Conservation (phyloP, 2,329 filamentous ascomycete genomes). For the Seiridium cupressi region DNA sequence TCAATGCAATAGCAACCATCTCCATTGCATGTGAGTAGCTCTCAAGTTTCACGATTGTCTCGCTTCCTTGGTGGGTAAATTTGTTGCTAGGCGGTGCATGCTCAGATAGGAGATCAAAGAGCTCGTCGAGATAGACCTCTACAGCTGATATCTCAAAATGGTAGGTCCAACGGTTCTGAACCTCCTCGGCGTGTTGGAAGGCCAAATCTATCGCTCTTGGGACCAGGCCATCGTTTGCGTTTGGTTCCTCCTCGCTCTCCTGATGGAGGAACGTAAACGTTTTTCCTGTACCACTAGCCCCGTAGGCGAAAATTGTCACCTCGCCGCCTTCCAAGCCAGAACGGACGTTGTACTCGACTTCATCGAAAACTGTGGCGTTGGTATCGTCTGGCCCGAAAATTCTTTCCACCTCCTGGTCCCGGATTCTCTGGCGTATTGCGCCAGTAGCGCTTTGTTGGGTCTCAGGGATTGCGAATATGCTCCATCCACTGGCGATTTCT, state of each 20-base stretch:
- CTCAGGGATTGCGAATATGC: neutral
- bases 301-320: constrained; percentile 1
- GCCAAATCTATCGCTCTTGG: neutral
- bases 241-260: neutral
- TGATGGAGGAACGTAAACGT: neutral
- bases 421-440: neutral
- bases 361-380: neutral
- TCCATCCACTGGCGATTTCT: neutral
- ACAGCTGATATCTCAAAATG: neutral
- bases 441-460: neutral
- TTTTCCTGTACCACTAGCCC: neutral
- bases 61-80: neutral
- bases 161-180: neutral
- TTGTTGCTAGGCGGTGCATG: neutral
- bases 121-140: neutral
- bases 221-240: neutral
- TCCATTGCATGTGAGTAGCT: neutral
- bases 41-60: neutral
- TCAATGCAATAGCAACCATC: neutral
- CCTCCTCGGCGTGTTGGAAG: neutral
- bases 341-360: neutral
- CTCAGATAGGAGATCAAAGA: neutral
- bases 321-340: neutral
- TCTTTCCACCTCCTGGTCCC: neutral
- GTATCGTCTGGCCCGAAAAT: neutral